phyloP scores from a whole-genome alignment of 73 alveolate genomes.

The Blepharisma japonicum region DNA sequence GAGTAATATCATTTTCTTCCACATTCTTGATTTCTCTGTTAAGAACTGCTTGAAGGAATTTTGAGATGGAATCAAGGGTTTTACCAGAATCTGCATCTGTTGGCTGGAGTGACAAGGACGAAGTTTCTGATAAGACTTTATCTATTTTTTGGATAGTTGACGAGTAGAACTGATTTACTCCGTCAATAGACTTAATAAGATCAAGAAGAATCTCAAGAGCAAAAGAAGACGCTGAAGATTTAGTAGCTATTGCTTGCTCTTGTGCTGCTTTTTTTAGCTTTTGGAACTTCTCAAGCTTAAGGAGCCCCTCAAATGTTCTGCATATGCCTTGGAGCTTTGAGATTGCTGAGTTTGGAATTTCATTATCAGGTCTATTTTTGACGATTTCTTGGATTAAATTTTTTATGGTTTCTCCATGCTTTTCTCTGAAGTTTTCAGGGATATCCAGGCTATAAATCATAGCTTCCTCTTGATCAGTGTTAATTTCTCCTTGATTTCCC shows the following conservation, averaged over 20 bases:
- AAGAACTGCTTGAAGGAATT: too few species aligned
- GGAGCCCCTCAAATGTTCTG: neutral
- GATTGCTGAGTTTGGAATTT: neutral
- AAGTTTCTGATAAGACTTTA: neutral
- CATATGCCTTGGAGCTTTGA: neutral
- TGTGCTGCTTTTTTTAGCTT: neutral
- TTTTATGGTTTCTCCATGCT: neutral
- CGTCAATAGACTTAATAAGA: neutral
- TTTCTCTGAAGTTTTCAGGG: neutral
- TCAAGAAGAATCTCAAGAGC: neutral
- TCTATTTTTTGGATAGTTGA: neutral
- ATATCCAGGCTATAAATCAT: neutral
- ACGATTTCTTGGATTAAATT: neutral
- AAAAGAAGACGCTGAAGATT: neutral
- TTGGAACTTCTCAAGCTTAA: neutral
- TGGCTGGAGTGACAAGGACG: too few species aligned
- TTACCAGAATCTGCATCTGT: too few species aligned
- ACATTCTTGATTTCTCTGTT: too few species aligned
- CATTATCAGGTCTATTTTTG: neutral
- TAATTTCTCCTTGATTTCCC: neutral
- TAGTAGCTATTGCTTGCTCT: neutral
- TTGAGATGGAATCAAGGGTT: too few species aligned
- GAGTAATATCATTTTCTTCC: too few species aligned
- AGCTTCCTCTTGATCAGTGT: constrained; percentile 10
- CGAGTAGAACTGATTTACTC: neutral